Base-by-base conservation (phyloP, 192 early-diverging fungal species). In the Backusella westeae region DNA sequence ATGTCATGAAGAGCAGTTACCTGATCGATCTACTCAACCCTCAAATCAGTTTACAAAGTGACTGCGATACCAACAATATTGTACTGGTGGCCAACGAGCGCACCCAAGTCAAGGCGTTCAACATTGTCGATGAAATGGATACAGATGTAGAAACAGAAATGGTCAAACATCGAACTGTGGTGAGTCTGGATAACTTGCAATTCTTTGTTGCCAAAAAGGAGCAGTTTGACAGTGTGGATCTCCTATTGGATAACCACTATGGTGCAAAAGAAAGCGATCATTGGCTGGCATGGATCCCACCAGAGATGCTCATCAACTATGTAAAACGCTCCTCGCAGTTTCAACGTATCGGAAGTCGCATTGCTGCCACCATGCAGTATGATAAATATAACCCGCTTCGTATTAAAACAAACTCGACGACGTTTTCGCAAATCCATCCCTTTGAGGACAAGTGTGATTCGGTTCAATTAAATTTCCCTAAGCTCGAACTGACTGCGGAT, bases 381-480 rank as follows among this genome's bases (percentile, higher is more conserved):
- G 93, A 94, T 67, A 88, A 86, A n/a, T 87, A 85, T 52, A 94
- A 94, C 71, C 85, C 91, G 42, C 77, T 93, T 12, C 89, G 91
- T 77, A 77, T 94, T 15, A 89, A 92, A 72, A 73, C 79, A 21
- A 74, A 80, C 63, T 46, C 78, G 42, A 32, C 69, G 10, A 44
- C 36, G 0, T 71, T 70, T 71, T 38, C 71, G 6, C 74, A 78
- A n/a, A 38, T 63, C n/a, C 75, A 80, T 36, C 80, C 83, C 4
- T 78, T 90, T 65, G 86, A 88, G 35, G 89, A 91, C 67, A 81
- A 89, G 32, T 90, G 89, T 8, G 89, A 96, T 73, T 85, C 89
- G 3, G 80, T 92, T 72, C 80, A 86, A 3, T 80, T 97, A 19
- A 89, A 90, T 72, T 88, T 97, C 78, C 94, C 95, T 0, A 90